Base-by-base conservation (phyloP, 1,139 yeast species). In the Nakaseomyces kungkrabaensis region DNA sequence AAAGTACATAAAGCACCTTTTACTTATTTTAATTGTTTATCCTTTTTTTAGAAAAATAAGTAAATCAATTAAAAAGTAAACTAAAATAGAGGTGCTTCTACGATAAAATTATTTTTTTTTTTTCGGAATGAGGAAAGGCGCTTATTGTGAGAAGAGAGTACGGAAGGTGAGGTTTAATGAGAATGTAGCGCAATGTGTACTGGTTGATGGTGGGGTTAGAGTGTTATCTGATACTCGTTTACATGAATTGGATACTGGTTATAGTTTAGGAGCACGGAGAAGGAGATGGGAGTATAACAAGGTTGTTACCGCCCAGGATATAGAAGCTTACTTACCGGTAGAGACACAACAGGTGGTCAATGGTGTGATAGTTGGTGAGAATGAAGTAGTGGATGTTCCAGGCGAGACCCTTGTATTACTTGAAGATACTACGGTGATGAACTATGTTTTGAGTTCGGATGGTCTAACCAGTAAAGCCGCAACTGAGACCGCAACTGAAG, bases 221-320 rank as follows among this genome's bases (percentile, higher is more conserved):
- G 44, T 29, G 44, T 29, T 41, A 9, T 41, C 44, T 13, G 34
- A 29, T 5, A 29, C 34, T 24, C 5, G 24, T 5, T 11, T 41
- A 24, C 33, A 29, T 11, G 44, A 41, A 9, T n/a, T 27, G 24
- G 44, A 41, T 3, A 6, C 22, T 9, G 25, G 25, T 17, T 17
- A 17, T n/a, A 17, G 24, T 13, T 9, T n/a, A 8, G 44, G 24
- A 4, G 26, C 34, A 9, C 34, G 44, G 34, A 6, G 44, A 11
- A 34, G 44, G 44, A 34, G 44, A 25, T 41, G 34, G 34, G 44
- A 41, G 44, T 41, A 41, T 11, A 29, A 41, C 44, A 27, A 11
- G 33, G 44, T 41, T 11, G 44, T 41, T 9, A 41, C 44, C 22
- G 33, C 33, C 5, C 34, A 13, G 44, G 44, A 41, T 22, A 41